A percentile compares a stretch with the other conserved stretches of the same genome.
Evolutionary conservation across 257 asterid genomes (phyloP).

Genomic region (Penstemon newberryi): DNA sequence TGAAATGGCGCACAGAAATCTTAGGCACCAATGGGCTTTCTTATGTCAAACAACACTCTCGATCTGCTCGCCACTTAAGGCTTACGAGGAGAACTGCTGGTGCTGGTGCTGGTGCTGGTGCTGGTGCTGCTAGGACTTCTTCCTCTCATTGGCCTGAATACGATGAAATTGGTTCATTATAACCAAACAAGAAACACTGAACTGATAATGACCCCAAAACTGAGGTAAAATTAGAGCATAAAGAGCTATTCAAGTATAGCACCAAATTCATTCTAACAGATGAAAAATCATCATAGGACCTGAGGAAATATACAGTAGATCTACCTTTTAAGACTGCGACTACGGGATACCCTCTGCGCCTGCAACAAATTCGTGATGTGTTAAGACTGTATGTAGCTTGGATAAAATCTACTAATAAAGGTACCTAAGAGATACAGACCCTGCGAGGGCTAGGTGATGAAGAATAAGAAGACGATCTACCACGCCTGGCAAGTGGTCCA

Average conservation of each 20-base stretch:
- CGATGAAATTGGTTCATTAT: no score
- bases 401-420: constrained; percentile 15
- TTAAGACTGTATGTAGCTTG: background rate
- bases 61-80: no score
- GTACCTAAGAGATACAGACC: constrained; percentile 35
- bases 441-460: constrained; percentile 65
- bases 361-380: constrained; percentile 23
- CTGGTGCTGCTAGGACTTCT: no score
- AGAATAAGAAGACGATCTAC: constrained; percentile 53
- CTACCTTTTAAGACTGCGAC: constrained; percentile 65
- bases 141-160: no score
- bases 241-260: no score
- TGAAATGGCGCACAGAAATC: no score
- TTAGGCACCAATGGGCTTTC: no score
- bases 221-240: no score
- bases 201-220: no score
- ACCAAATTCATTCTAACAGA: background rate
- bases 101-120: no score
- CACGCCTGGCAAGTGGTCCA: constrained; percentile 58
- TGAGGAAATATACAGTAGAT: constrained; percentile 1
- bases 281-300: background rate
- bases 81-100: no score
- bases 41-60: no score
- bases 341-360: constrained; percentile 48
- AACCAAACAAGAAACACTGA: background rate